These are phyloP conservation scores for Mitragyna speciosa DNA, from an alignment of 257 asterid genomes.

Conservation along the genomic window DNA sequence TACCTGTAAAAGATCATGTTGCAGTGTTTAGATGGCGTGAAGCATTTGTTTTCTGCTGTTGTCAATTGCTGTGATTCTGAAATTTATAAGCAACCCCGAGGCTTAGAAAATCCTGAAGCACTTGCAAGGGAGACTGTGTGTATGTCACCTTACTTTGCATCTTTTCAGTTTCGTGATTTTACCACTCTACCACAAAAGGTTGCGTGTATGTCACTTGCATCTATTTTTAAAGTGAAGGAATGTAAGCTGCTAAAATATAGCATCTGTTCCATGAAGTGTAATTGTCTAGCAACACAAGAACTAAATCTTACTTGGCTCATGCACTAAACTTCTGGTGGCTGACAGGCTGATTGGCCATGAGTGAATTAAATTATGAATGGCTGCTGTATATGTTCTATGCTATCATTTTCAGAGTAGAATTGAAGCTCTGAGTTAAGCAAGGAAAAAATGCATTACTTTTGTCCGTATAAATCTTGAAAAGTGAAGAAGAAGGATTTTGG, in stretches of 20 bases:
- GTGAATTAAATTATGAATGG: not conserved
- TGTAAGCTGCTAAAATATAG: not conserved
- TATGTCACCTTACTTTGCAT: slow-evolving; percentile 15
- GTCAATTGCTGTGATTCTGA: slow-evolving; percentile 62
- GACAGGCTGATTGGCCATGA: not conserved
- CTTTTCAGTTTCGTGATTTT: not conserved
- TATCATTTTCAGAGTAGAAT: not conserved
- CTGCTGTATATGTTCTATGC: not conserved
- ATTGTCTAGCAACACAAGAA: not conserved
- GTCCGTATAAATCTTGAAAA: not conserved
- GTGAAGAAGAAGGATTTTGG: not conserved
- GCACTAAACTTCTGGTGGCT: slow-evolving; percentile 7
- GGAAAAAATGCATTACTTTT: not conserved
- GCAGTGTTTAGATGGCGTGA: slow-evolving; percentile 60
- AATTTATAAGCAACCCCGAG: slow-evolving; percentile 59
- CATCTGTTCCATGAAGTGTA: not conserved
- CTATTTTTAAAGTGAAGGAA: not conserved
- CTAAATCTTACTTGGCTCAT: not conserved
- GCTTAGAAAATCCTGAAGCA: slow-evolving; percentile 64
- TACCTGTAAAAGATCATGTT: slow-evolving; percentile 56
- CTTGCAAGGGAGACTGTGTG: slow-evolving; percentile 54
- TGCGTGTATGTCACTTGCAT: not conserved
- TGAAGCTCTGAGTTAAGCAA: not conserved
- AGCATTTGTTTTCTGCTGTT: slow-evolving; percentile 49
- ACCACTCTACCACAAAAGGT: not conserved